Percentiles rank a stretch among this genome's conserved stretches.
phyloP scores from a whole-genome alignment of 1,284 basidiomycete genomes.

The Omphalotus olearius region DNA sequence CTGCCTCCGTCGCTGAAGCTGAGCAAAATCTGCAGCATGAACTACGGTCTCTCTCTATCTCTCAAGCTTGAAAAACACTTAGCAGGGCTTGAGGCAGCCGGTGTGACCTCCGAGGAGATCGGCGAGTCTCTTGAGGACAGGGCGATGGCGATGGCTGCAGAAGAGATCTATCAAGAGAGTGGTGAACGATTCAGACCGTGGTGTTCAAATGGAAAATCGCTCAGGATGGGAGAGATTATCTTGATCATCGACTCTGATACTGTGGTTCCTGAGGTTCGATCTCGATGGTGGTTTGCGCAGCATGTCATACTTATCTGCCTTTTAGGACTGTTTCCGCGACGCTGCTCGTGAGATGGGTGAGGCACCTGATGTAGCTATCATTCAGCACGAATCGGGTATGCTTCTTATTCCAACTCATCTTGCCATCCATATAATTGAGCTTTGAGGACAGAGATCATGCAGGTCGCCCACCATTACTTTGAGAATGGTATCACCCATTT shows the following conservation, averaged over 20 bases:
- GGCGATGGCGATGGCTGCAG: slow-evolving; percentile 60
- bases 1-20: too few relatives aligned
- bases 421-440: too few relatives aligned
- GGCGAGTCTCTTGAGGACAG: slow-evolving; percentile 48
- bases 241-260: slow-evolving; percentile 81
- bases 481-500: slow-evolving; percentile 81
- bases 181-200: slow-evolving; percentile 37
- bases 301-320: slow-evolving; percentile 30
- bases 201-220: slow-evolving; percentile 55
- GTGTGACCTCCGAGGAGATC: slow-evolving; percentile 21
- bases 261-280: slow-evolving; percentile 58
- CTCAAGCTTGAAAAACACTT: slow-evolving; percentile 75
- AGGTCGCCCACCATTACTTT: slow-evolving; percentile 77
- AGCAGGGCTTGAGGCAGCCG: slow-evolving; percentile 41
- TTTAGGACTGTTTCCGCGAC: slow-evolving; percentile 73
- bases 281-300: too few relatives aligned
- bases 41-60: slow-evolving; percentile 75
- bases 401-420: slow-evolving; percentile 8
- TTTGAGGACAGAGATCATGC: not conserved
- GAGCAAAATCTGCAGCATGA: slow-evolving; percentile 52
- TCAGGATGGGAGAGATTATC: slow-evolving; percentile 62
- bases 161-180: slow-evolving; percentile 60
- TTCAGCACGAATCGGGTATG: slow-evolving; percentile 76
- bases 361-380: slow-evolving; percentile 62
- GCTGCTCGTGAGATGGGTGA: slow-evolving; percentile 69